These are phyloP conservation scores for Hypocreales sp. DNA, from an alignment of 2,329 filamentous ascomycete genomes.

Conservation along the genomic window DNA sequence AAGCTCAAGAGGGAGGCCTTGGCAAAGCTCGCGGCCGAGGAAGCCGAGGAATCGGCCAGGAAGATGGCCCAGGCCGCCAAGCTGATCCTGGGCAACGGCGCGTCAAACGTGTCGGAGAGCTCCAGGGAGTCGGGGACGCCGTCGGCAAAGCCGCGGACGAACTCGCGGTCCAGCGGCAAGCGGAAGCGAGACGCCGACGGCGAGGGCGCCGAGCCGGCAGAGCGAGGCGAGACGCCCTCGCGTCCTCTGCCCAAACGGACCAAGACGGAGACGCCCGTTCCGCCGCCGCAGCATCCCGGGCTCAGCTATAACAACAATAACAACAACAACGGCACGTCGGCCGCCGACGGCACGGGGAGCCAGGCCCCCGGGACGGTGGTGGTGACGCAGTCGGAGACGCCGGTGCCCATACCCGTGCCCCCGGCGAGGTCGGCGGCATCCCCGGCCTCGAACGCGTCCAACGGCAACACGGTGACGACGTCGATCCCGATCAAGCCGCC, in stretches of 20 bases:
- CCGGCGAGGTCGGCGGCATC: slow-evolving; percentile 15
- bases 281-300: slow-evolving; percentile 23
- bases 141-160: slow-evolving; percentile 13
- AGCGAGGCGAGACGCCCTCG: slow-evolving; percentile 10
- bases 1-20: slow-evolving; percentile 54
- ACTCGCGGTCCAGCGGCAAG: slow-evolving; percentile 21
- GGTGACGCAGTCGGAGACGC: slow-evolving; percentile 22
- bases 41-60: slow-evolving; percentile 41
- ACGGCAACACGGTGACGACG: slow-evolving; percentile 9
- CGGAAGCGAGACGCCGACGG: slow-evolving; percentile 26
- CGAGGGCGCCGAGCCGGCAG: slow-evolving; percentile 14
- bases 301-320: slow-evolving; percentile 15
- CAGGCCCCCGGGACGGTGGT: slow-evolving; percentile 2
- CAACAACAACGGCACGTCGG: no score
- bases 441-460: slow-evolving; percentile 11
- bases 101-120: slow-evolving; percentile 12
- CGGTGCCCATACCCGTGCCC: slow-evolving; percentile 22
- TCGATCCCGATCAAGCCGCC: slow-evolving; percentile 15
- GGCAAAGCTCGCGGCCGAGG: slow-evolving; percentile 44
- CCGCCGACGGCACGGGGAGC: slow-evolving; percentile 10
- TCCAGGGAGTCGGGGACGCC: slow-evolving; percentile 11
- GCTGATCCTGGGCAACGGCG: slow-evolving; percentile 19
- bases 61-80: slow-evolving; percentile 35
- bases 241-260: slow-evolving; percentile 31
- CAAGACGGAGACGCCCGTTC: slow-evolving; percentile 43